phyloP scores from a whole-genome alignment of 768 basidiomycete genomes.

The Mycena sanguinolenta region DNA sequence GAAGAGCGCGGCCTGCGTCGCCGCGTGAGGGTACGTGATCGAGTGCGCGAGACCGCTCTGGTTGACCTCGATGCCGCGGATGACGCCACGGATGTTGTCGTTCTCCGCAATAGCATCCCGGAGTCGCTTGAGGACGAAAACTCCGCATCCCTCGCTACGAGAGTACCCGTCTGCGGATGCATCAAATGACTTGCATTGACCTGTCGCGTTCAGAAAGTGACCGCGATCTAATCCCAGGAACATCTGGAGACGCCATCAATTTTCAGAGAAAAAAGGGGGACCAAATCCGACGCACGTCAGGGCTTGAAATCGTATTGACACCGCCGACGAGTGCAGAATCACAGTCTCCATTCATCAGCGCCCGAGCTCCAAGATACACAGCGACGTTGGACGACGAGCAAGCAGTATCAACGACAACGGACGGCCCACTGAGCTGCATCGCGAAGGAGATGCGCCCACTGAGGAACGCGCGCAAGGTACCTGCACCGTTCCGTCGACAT shows the following conservation, averaged over 20 bases:
- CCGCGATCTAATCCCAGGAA: slow-evolving; percentile 76
- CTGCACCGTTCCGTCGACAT: slow-evolving; percentile 48
- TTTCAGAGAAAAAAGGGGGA: slow-evolving; percentile 12
- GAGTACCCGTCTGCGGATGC: slow-evolving; percentile 81
- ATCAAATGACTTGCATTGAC: slow-evolving; percentile 80
- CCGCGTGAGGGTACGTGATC: slow-evolving; percentile 79
- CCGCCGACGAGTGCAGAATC: slow-evolving; percentile 79
- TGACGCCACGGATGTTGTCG: slow-evolving; percentile 77
- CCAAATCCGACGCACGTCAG: slow-evolving; percentile 65
- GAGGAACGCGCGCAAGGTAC: slow-evolving; percentile 77
- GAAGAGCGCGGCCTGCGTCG: slow-evolving; percentile 73
- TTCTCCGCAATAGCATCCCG: slow-evolving; percentile 74
- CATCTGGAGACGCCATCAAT: slow-evolving; percentile 58
- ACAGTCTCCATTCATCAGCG: slow-evolving; percentile 74
- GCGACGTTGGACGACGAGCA: slow-evolving; percentile 81
- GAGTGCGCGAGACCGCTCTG: slow-evolving; percentile 76
- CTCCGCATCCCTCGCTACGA: slow-evolving; percentile 76
- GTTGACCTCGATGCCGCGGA: slow-evolving; percentile 80
- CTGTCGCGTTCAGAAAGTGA: slow-evolving; percentile 75
- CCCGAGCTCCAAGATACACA: slow-evolving; percentile 77
- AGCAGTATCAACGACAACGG: slow-evolving; percentile 81
- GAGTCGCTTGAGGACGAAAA: slow-evolving; percentile 81
- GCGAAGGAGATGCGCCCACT: slow-evolving; percentile 81
- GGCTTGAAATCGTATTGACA: slow-evolving; percentile 79
- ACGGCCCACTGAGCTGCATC: slow-evolving; percentile 78